Conservation (phyloP, 2,329 filamentous ascomycete genomes). For the Biscogniauxia marginata region DNA sequence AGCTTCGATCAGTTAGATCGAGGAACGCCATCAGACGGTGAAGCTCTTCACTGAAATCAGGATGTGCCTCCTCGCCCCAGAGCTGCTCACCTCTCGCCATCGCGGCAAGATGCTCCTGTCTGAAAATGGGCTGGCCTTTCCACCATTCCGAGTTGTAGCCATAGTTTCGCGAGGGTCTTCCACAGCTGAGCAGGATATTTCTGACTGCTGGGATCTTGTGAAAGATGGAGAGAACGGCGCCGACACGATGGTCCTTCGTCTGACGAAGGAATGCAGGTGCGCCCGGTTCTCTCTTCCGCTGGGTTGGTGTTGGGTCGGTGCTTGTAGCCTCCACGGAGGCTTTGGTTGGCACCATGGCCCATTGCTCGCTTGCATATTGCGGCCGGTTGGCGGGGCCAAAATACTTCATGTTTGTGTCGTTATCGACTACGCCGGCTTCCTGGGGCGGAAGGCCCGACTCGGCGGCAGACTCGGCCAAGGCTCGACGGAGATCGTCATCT, state of each 20-base stretch:
- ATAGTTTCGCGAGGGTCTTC: slow-evolving; percentile 45
- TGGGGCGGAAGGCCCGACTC: slow-evolving; percentile 51
- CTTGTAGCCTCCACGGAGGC: slow-evolving; percentile 26
- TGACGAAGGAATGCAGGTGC: slow-evolving; percentile 52
- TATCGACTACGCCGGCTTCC: slow-evolving; percentile 49
- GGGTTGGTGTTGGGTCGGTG: slow-evolving; percentile 42
- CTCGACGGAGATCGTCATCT: slow-evolving; percentile 56
- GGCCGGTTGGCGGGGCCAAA: slow-evolving; percentile 61
- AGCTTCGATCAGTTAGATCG: slow-evolving; percentile 58
- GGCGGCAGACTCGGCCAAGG: slow-evolving; percentile 54
- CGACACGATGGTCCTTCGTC: slow-evolving; percentile 43
- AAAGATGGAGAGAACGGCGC: slow-evolving; percentile 56
- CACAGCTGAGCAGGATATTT: slow-evolving; percentile 51
- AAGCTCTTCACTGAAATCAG: slow-evolving; percentile 51
- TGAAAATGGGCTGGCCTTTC: slow-evolving; percentile 53
- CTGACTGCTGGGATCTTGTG: slow-evolving; percentile 59
- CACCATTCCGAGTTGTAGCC: slow-evolving; percentile 61
- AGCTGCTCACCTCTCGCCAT: slow-evolving; percentile 32
- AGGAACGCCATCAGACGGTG: slow-evolving; percentile 64
- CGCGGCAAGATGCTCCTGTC: slow-evolving; percentile 36
- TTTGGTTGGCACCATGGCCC: slow-evolving; percentile 55
- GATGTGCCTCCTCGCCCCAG: slow-evolving; percentile 33
- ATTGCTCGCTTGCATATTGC: slow-evolving; percentile 54
- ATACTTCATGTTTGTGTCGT: slow-evolving; percentile 39
- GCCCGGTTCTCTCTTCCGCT: slow-evolving; percentile 41